phyloP scores from a whole-genome alignment of 2,329 filamentous ascomycete species.

The Fusarium sp. region DNA sequence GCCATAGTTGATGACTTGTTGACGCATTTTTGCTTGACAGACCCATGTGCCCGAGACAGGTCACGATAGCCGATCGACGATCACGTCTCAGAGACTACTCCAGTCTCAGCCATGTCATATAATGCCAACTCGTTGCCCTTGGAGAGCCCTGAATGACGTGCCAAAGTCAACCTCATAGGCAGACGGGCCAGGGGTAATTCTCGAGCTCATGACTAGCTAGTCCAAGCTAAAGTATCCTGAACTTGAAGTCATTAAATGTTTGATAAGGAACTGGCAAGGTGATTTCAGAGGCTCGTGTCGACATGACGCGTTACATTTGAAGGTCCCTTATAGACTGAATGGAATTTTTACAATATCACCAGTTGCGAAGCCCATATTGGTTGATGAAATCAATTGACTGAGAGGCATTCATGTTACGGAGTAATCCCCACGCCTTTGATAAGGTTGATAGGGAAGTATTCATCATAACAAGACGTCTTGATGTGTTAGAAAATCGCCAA shows the following conservation, averaged over 20 bases:
- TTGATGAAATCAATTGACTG: neutral
- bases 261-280: neutral
- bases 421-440: neutral
- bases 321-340: neutral
- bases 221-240: conserved; percentile 10
- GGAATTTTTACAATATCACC: neutral
- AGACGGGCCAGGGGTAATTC: neutral
- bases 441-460: neutral
- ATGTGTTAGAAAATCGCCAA: neutral
- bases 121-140: neutral
- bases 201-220: conserved; percentile 26
- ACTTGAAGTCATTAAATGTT: conserved; percentile 13
- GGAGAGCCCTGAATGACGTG: conserved; percentile 29
- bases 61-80: conserved; percentile 43
- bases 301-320: neutral
- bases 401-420: neutral
- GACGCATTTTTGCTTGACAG: conserved; percentile 20
- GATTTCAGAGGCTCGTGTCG: neutral
- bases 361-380: neutral
- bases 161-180: conserved; percentile 5
- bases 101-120: conserved; percentile 14
- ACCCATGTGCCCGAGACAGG: conserved; percentile 18
- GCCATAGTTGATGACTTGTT: neutral
- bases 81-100: conserved; percentile 24
- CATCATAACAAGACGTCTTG: neutral